Evolutionary conservation across 139 green algal species (phyloP), one percentile per base, ranked within the genome.

Genomic region (Raphidocelis subcapitata): DNA sequence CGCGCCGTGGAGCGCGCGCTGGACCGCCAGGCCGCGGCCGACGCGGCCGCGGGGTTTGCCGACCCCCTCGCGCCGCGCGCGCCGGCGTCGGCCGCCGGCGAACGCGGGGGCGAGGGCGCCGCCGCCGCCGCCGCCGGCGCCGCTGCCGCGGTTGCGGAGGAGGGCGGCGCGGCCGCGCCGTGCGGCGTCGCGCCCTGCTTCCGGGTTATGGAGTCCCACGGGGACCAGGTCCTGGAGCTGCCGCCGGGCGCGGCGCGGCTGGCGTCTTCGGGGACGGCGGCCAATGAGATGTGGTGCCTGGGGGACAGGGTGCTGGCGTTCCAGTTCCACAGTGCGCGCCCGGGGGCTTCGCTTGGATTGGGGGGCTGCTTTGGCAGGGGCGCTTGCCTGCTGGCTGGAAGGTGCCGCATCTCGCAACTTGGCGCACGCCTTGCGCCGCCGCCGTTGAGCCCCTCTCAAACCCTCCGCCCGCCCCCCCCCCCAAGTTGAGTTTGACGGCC

Each of bases 151-250:
- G 14, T 24, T 8, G 32, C 31, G n/a, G 60, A 56, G 55, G 24
- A n/a, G 59, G 35, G 24, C 44, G 56, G 32, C 31, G 52, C 63
- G 29, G 63, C 63, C 0, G n/a, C 2, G 20, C 37, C 44, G 21
- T 36, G n/a, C 24, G n/a, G 20, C 29, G 36, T 15, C 23, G 23
- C 28, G 14, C 44, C 46, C 5, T 77, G 61, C 47, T 77, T 88
- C 35, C 59, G 54, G 49, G 46, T 88, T 24, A 66, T 88, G 18
- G 65, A 89, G 62, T 85, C 77, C 21, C 84, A 89, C 65, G 84
- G 84, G 0, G 84, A 89, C 46, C 74, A 84, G 78, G 75, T 87
- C 28, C 33, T 85, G 54, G 5, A 60, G 31, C 75, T 87, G 64
- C 82, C 83, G 56, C 69, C 68, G 12, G 80, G 80, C 16, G 83